These are phyloP conservation scores for Yamadazyma sp. DNA, from an alignment of 805 yeast genomes.

Conservation along the genomic window DNA sequence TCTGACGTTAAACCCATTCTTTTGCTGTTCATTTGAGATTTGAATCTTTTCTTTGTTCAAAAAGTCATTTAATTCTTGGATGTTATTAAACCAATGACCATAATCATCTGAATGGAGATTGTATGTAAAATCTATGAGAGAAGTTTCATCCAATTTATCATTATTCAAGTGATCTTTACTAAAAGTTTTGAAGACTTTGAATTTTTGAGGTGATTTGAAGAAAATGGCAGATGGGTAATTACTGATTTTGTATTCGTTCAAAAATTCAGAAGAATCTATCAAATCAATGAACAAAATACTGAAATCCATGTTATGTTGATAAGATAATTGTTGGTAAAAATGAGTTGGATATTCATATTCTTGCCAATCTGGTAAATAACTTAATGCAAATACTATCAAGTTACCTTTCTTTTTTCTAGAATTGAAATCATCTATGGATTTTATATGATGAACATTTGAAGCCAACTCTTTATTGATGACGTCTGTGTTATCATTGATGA, in stretches of 20 bases:
- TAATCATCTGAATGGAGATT: slow-evolving; percentile 15
- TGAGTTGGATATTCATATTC: slow-evolving; percentile 31
- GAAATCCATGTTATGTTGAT: slow-evolving; percentile 15
- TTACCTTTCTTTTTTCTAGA: slow-evolving; percentile 7
- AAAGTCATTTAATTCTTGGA: slow-evolving; percentile 14
- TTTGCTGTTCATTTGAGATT: slow-evolving; percentile 3
- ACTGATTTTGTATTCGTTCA: slow-evolving; percentile 24
- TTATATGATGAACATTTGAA: slow-evolving; percentile 14
- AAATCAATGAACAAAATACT: slow-evolving; percentile 24
- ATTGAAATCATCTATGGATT: slow-evolving; percentile 5
- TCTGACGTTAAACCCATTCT: slow-evolving; percentile 9
- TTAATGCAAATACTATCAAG: slow-evolving; percentile 23
- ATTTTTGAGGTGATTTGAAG: slow-evolving; percentile 21
- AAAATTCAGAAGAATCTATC: slow-evolving; percentile 16
- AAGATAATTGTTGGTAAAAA: slow-evolving; percentile 30
- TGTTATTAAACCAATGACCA: slow-evolving; percentile 17
- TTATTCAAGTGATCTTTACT: slow-evolving; percentile 7
- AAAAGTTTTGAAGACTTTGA: slow-evolving; percentile 22
- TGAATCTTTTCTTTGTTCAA: slow-evolving; percentile 3
- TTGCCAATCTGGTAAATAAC: slow-evolving; percentile 28
- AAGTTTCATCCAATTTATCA: slow-evolving; percentile 7
- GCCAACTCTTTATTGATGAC: slow-evolving; percentile 18
- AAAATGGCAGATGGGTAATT: slow-evolving; percentile 31
- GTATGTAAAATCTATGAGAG: slow-evolving; percentile 13
- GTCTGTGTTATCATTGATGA: slow-evolving; percentile 17